Percentiles rank a stretch among this genome's conserved stretches.
Conservation (phyloP, 176 grass and related monocot species). For the Tillandsia fasciculata region DNA sequence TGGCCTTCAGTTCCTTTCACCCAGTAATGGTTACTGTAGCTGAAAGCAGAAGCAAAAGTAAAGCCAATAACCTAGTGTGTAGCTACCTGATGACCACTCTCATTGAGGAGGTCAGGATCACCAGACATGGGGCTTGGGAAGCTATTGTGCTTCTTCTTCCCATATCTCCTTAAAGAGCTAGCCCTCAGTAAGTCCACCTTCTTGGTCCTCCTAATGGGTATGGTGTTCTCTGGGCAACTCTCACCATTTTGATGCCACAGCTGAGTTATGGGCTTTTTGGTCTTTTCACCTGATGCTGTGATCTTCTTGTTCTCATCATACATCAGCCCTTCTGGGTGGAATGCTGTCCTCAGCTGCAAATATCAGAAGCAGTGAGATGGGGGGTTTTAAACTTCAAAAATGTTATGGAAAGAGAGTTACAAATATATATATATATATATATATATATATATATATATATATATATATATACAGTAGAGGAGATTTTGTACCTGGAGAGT, state of each 20-base stretch:
- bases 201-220: constrained; percentile 60
- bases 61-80: not conserved
- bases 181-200: constrained; percentile 76
- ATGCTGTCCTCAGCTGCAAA: not conserved
- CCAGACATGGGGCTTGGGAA: constrained; percentile 23
- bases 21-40: too few species aligned
- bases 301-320: constrained; percentile 22
- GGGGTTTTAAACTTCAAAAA: not conserved
- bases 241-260: constrained; percentile 45
- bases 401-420: not conserved
- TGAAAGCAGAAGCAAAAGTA: too few species aligned
- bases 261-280: constrained; percentile 28
- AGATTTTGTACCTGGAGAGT: constrained; percentile 37
- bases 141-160: constrained; percentile 20
- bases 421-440: not conserved
- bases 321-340: constrained; percentile 35
- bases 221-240: constrained; percentile 58
- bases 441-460: not conserved
- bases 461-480: not conserved
- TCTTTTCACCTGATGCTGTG: too few species aligned
- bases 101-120: constrained; percentile 44
- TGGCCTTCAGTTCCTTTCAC: too few species aligned
- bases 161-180: constrained; percentile 65
- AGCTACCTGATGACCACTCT: constrained; percentile 75
- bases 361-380: not conserved